Base-by-base conservation (phyloP, 2,329 filamentous ascomycete genomes). In the Clarireedia monteithiana region DNA sequence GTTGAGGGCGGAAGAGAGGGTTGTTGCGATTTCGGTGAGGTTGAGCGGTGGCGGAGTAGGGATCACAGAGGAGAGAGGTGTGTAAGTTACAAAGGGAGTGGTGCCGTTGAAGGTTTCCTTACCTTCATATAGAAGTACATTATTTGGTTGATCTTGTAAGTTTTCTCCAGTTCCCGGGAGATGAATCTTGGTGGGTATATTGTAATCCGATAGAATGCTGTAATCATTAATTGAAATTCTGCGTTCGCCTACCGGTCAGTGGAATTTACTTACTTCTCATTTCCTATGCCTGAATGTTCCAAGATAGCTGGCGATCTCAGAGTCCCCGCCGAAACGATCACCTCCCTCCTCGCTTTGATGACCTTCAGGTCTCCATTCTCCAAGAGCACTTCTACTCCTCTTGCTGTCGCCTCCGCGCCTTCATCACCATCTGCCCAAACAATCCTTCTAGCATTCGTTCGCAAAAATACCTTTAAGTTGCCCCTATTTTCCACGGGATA, bases 231-330 rank as follows among this genome's bases (percentile, higher is more conserved):
- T 34, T 34, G 12, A 12, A 9, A 34, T 26, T 26, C 3, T 34
- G 4, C 15, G 44, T 34, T 48, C 48, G n/a, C 12, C 12, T 5
- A 20, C 17, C 10, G 15, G n/a, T 38, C 4, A 49, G 14, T 26
- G 27, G 38, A 6, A 40, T 7, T 7, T 14, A 47, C 54, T 15
- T 42, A 59, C 60, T 26, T 55, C 47, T 55, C 54, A 44, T 62
- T 62, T 20, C 68, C 68, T 53, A 71, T 64, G 12, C 69, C 69
- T 6, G 70, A 71, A 14, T 70, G 58, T 60, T 72, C 69, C 12
- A 72, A 62, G 15, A 72, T 55, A 51, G 70, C 65, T 6, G 70
- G 69, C 3, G 64, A 58, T 64, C 52, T 63, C 39, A 57, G 63
- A 36, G 48, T 59, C 1, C 69, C 69, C 15, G 66, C 65, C 24